These are phyloP conservation scores for Mycocentrospora acerina DNA, from an alignment of 2,329 filamentous ascomycete species.

Conservation along the genomic window DNA sequence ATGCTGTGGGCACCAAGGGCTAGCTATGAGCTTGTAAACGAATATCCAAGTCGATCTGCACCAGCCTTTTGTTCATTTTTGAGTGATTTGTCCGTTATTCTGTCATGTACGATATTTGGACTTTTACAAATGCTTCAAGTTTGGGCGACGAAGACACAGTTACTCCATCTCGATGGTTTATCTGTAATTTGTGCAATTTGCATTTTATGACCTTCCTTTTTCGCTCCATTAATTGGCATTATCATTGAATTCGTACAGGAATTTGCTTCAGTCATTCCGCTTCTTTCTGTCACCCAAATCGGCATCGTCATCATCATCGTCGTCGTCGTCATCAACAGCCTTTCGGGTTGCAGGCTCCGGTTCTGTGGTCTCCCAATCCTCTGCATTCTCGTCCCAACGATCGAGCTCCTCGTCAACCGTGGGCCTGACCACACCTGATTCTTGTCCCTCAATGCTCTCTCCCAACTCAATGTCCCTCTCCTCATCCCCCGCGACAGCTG, in stretches of 20 bases:
- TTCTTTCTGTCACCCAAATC: conserved; percentile 42
- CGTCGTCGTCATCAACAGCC: conserved; percentile 26
- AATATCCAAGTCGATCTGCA: conserved; percentile 39
- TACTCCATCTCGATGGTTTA: too few relatives aligned
- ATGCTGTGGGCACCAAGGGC: conserved; percentile 30
- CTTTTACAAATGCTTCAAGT: too few relatives aligned
- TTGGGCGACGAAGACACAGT: too few relatives aligned
- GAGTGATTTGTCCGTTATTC: background rate
- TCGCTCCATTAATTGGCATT: too few relatives aligned
- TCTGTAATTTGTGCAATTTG: too few relatives aligned
- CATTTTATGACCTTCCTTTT: too few relatives aligned
- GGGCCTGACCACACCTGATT: conserved; percentile 60
- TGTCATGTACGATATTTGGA: too few relatives aligned
- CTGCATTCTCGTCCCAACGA: conserved; percentile 88
- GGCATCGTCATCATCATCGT: conserved; percentile 9
- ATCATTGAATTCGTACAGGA: conserved; percentile 13
- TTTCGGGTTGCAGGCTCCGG: conserved; percentile 33
- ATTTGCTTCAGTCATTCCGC: conserved; percentile 41
- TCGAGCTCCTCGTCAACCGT: conserved; percentile 79
- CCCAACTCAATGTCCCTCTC: conserved; percentile 73
- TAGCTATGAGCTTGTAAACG: conserved; percentile 41
- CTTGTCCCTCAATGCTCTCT: conserved; percentile 58
- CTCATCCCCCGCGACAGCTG: conserved; percentile 65
- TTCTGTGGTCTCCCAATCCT: conserved; percentile 66
- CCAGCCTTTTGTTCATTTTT: conserved; percentile 4